Evolutionary conservation across 2,329 filamentous ascomycete genomes (phyloP), one percentile per base, ranked within the genome.

Genomic region (Colletotrichum simmondsii): DNA sequence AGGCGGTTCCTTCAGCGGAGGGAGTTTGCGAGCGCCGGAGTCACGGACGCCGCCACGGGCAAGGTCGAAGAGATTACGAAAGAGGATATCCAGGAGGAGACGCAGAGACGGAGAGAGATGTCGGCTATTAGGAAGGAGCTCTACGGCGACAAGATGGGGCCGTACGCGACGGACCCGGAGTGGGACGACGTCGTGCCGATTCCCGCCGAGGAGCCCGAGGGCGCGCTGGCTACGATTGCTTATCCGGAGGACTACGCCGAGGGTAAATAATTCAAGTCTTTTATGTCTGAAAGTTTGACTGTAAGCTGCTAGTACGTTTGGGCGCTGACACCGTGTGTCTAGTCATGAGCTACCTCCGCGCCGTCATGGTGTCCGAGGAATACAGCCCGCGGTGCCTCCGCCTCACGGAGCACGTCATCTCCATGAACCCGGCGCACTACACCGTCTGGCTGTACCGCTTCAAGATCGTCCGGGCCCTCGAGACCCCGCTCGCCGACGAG

Each of bases 391-490:
- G 97, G 60, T 93, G 92, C 46, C 88, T 99, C 56, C 89, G 87
- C 37, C 90, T 99, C 74, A 99, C 97, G 5, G 93, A 95, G 80
- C 92, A 96, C 82, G 92, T 99, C 80, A 98, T 99, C 80, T 87
- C 88, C 73, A 92, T 98, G 89, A 99, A 99, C 83, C 94, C 97
- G 19, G 95, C 97, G 1, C 97, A 99, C 85, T 99, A 99, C 85
- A 99, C 97, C 19, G 96, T 98, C 74, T 99, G 97, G 97, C 91
- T 98, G 26, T 99, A 97, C 86, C 93, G 97, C 74, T 95, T 95
- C 77, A 91, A 92, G 79, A 93, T 93, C 65, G 84, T 98, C 61
- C 89, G 92, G 75, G 87, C 90, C 3, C 86, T 97, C 30, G 82
- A 89, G 60, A 87, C 92, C 60, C 85, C 92, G 67, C 85, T 97